Percentiles rank a stretch among this genome's conserved stretches.
Conservation (phyloP, 1,284 basidiomycete genomes). For the Kalmanozyma brasiliensis region DNA sequence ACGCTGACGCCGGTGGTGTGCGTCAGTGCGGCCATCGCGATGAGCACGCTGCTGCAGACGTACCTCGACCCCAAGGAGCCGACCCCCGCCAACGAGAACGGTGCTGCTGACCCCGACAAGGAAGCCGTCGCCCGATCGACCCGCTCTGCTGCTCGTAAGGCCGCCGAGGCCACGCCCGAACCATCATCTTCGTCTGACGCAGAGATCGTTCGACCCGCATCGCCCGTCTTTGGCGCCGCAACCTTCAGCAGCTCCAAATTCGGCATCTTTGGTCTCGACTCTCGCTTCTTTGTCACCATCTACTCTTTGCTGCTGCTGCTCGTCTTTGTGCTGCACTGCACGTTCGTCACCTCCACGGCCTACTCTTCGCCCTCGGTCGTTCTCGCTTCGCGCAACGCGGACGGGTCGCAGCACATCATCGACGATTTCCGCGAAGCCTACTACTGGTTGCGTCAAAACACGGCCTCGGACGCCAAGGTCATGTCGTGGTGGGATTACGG, state of each 20-base stretch:
- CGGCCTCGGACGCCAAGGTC: slow-evolving; percentile 86
- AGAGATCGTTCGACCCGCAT: slow-evolving; percentile 20
- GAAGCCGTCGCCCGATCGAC: slow-evolving; percentile 65
- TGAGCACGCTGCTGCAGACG: slow-evolving; percentile 87
- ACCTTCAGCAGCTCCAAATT: slow-evolving; percentile 56
- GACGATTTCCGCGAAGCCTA: slow-evolving; percentile 99
- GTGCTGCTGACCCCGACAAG: slow-evolving; percentile 61
- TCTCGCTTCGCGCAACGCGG: slow-evolving; percentile 80
- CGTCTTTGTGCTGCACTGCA: slow-evolving; percentile 87
- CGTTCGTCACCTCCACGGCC: slow-evolving; percentile 92
- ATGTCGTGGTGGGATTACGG: slow-evolving; percentile 99
- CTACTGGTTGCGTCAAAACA: slow-evolving; percentile 98
- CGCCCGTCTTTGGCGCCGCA: slow-evolving; percentile 28
- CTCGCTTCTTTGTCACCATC: slow-evolving; percentile 79
- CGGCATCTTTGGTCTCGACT: slow-evolving; percentile 87
- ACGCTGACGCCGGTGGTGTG: slow-evolving; percentile 92
- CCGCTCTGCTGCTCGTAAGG: slow-evolving; percentile 63
- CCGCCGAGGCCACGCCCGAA: slow-evolving; percentile 65
- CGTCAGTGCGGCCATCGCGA: slow-evolving; percentile 87
- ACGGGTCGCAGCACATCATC: slow-evolving; percentile 93
- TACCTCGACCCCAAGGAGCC: slow-evolving; percentile 80
- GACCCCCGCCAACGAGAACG: slow-evolving; percentile 67
- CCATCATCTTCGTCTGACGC: slow-evolving; percentile 9
- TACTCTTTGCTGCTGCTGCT: slow-evolving; percentile 83
- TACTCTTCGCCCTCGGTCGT: slow-evolving; percentile 99